Conservation (phyloP, 192 early-diverging fungal species). For the Piromyces finnis region DNA sequence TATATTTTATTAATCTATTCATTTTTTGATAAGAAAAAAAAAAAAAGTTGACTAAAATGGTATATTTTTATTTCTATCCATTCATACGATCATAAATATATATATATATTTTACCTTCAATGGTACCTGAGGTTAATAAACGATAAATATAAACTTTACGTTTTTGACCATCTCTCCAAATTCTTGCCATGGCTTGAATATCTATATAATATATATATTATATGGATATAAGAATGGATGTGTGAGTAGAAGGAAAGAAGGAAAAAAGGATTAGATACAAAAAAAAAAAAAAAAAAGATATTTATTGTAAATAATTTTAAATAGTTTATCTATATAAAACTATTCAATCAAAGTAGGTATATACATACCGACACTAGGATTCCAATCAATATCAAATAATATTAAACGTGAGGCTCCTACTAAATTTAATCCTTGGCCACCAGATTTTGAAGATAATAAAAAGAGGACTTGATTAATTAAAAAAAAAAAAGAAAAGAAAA, state of each 20-base stretch:
- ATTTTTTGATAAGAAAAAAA: too few relatives aligned
- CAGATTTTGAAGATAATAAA: conserved; percentile 30
- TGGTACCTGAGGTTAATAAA: conserved; percentile 19
- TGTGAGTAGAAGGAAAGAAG: too few relatives aligned
- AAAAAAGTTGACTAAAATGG: too few relatives aligned
- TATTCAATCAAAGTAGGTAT: too few relatives aligned
- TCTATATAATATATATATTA: conserved; percentile 12
- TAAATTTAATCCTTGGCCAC: conserved; percentile 42
- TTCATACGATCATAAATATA: too few relatives aligned
- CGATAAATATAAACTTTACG: conserved; percentile 20
- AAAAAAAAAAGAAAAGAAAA: conserved; percentile 13
- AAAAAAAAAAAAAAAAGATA: too few relatives aligned
- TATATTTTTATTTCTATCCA: too few relatives aligned
- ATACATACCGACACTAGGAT: not conserved
- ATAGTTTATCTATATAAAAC: too few relatives aligned
- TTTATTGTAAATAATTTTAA: too few relatives aligned
- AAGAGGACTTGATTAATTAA: conserved; percentile 10
- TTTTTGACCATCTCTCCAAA: conserved; percentile 34
- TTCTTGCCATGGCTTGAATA: conserved; percentile 42
- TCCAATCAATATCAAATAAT: conserved; percentile 19
- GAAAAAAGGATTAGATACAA: too few relatives aligned
- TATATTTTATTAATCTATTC: too few relatives aligned
- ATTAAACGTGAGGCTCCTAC: conserved; percentile 32
- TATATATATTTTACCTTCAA: conserved; percentile 10
- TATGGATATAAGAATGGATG: too few relatives aligned